A percentile compares a stretch with the other conserved stretches of the same genome.
Evolutionary conservation across 371 early-diverging fungal species (phyloP).

Genomic region (Batkoa obscura): DNA sequence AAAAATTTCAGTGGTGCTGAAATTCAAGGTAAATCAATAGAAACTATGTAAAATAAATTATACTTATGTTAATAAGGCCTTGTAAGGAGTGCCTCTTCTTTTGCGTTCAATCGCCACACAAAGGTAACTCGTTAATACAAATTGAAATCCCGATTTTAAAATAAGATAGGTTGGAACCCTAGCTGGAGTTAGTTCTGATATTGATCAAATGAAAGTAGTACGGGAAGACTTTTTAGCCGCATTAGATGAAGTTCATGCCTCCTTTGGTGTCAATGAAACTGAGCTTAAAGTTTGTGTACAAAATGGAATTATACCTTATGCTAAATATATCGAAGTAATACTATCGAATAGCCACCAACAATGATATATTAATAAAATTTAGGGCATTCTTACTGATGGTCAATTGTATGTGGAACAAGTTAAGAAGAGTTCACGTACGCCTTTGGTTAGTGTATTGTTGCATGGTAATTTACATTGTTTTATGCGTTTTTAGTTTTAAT

Average conservation of each 20-base stretch:
- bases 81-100: constrained; percentile 96
- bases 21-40: constrained; percentile 27
- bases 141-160: constrained; percentile 1
- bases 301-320: constrained; percentile 72
- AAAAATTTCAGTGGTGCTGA: constrained; percentile 99
- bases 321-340: constrained; percentile 39
- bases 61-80: constrained; percentile 39
- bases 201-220: constrained; percentile 73
- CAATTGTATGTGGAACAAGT: constrained; percentile 75
- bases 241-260: constrained; percentile 91
- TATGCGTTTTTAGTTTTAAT: constrained; percentile 8
- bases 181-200: constrained; percentile 60
- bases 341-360: neutral
- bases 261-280: constrained; percentile 93
- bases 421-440: constrained; percentile 58
- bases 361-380: neutral
- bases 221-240: constrained; percentile 90
- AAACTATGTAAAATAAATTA: neutral
- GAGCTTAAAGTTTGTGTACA: constrained; percentile 70
- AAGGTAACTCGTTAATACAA: constrained; percentile 23
- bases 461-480: constrained; percentile 29
- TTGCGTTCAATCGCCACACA: constrained; percentile 96
- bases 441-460: constrained; percentile 68
- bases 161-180: constrained; percentile 36
- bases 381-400: constrained; percentile 62